These are phyloP conservation scores for Penicillium sp. DNA, from an alignment of 2,329 filamentous ascomycete genomes.

Conservation along the genomic window DNA sequence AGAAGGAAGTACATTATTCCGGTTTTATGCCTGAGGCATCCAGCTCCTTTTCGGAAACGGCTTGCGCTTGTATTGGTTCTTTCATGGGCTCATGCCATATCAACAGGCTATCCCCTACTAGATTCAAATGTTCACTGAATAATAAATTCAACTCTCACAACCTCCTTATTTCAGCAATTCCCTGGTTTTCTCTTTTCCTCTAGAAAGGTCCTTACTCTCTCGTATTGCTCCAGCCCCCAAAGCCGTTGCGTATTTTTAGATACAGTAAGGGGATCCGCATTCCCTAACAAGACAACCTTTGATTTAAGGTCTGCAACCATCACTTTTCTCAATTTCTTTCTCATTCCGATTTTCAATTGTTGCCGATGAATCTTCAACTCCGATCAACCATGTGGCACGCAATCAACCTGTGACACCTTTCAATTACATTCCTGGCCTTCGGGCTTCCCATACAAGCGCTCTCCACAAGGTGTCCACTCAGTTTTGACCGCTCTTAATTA, in stretches of 20 bases:
- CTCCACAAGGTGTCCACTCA: slow-evolving; percentile 24
- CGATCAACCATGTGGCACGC: slow-evolving; percentile 24
- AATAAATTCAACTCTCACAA: not conserved
- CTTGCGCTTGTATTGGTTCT: not conserved
- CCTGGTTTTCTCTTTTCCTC: not conserved
- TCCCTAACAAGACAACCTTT: slow-evolving; percentile 16
- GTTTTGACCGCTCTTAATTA: slow-evolving; percentile 26
- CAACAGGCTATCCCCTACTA: not conserved
- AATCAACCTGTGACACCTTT: slow-evolving; percentile 24
- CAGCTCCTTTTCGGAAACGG: not conserved
- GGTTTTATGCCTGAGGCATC: not conserved
- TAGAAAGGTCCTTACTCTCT: not conserved
- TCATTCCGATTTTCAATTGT: slow-evolving; percentile 19
- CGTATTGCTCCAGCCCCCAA: slow-evolving; percentile 15
- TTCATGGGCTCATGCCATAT: not conserved
- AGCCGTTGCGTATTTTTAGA: slow-evolving; percentile 25
- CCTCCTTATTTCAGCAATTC: not conserved
- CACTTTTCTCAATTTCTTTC: slow-evolving; percentile 8
- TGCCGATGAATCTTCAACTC: slow-evolving; percentile 20
- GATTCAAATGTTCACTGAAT: too few species aligned
- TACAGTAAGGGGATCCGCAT: slow-evolving; percentile 27
- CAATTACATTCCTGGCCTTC: slow-evolving; percentile 14
- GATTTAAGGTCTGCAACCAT: slow-evolving; percentile 18
- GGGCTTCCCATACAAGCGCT: slow-evolving; percentile 16
- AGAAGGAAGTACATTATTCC: slow-evolving; percentile 6